Evolutionary conservation across 2,329 filamentous ascomycete species (phyloP), one percentile per base, ranked within the genome.

Genomic region (Colletotrichum musicola): DNA sequence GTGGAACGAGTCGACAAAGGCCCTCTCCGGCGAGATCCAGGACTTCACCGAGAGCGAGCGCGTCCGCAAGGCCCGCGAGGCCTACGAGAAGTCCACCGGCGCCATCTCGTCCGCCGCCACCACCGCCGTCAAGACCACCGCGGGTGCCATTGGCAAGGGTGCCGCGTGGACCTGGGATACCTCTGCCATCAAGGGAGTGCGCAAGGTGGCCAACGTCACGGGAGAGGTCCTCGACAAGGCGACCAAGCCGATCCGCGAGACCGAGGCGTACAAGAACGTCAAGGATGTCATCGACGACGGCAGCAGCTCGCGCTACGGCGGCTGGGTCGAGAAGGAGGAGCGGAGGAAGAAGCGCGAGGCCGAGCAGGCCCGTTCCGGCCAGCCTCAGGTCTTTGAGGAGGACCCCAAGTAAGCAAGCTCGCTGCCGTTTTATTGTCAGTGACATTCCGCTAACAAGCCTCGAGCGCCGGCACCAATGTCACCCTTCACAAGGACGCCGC

Each of bases 1-100:
- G 80, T 99, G 96, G 96, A 97, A 99, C 77, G 96, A 99, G 78
- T 97, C 94, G 50, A 99, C 95, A 49, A 98, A 99, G 84, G 93
- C 96, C 73, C 88, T 99, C 49, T 93, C 93, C 18, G 93, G 93
- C 56, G 93, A 92, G 6, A 94, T 95, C 18, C 92, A 97, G 77
- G 91, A 98, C 75, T 96, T 99, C 77, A 91, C 91, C 38, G 95
- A 98, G 82, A 98, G 94, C 77, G 95, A 98, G 77, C 93, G 92
- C 18, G 93, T 99, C 16, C 92, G 94, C 76, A 90, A 90, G 74
- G 96, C 95, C 35, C 90, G 93, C 72, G 90, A 94, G 73, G 95
- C 94, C 7, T 98, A 97, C 78, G 90, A 93, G 76, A 91, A 93
- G 73, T 95, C 95, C 7, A 93, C 94, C 3, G 93, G 93, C 61